Conservation (phyloP, 306 rosid species). For the Dalbergia cultrata region DNA sequence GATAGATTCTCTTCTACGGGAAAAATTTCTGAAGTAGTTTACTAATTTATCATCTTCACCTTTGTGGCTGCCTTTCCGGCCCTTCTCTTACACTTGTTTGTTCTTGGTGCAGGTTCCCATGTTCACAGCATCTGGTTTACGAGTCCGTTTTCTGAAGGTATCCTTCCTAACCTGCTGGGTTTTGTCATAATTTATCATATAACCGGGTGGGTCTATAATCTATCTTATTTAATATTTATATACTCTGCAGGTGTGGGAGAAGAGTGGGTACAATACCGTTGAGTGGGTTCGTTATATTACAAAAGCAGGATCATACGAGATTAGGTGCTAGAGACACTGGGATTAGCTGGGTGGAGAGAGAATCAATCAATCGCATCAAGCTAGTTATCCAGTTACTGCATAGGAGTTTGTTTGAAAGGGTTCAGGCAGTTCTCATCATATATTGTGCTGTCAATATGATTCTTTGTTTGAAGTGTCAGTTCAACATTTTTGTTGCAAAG, state of each 20-base stretch:
- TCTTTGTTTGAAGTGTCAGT: slow-evolving; percentile 37
- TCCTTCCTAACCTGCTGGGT: neutral
- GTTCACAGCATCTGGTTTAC: slow-evolving; percentile 96
- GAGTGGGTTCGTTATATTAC: slow-evolving; percentile 99
- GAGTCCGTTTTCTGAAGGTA: slow-evolving; percentile 98
- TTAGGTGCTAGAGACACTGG: slow-evolving; percentile 73
- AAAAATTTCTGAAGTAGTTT: neutral
- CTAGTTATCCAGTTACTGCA: neutral
- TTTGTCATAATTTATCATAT: neutral
- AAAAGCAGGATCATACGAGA: slow-evolving; percentile 94
- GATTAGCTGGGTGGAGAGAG: slow-evolving; percentile 46
- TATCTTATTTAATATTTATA: slow-evolving; percentile 4
- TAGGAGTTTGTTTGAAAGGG: slow-evolving; percentile 27
- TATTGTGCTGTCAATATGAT: slow-evolving; percentile 38
- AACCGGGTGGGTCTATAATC: slow-evolving; percentile 1
- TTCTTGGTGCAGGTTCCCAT: slow-evolving; percentile 73
- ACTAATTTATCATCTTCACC: neutral
- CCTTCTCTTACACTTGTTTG: neutral
- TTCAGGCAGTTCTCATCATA: slow-evolving; percentile 19
- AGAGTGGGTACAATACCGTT: slow-evolving; percentile 97
- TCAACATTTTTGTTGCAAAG: slow-evolving; percentile 28
- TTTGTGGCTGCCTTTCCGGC: slow-evolving; percentile 3
- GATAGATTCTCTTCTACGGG: slow-evolving; percentile 7
- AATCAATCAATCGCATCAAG: slow-evolving; percentile 35
- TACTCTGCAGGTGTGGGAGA: slow-evolving; percentile 91